Percentiles rank a stretch among this genome's conserved stretches.
Evolutionary conservation across 2,329 filamentous ascomycete genomes (phyloP).

Genomic region (Acrodontium crateriforme): DNA sequence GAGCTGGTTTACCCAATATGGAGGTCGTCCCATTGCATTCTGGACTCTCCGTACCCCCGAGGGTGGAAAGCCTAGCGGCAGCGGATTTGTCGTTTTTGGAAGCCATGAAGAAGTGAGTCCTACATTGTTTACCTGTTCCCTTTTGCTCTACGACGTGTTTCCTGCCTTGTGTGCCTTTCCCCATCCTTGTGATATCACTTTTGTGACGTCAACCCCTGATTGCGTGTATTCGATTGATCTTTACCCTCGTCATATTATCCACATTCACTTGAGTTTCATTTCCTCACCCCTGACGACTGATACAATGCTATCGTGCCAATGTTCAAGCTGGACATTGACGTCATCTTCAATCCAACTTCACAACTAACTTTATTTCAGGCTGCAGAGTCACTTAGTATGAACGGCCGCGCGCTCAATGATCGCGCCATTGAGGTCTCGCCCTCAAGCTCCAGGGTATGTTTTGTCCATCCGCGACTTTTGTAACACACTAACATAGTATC

Average conservation of each 20-base stretch:
- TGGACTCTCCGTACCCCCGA: slow-evolving; percentile 97
- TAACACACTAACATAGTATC: not conserved
- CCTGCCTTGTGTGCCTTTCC: not conserved
- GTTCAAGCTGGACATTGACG: no score
- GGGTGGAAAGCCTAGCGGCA: slow-evolving; percentile 98
- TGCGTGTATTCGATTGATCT: no score
- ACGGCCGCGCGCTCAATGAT: slow-evolving; percentile 91
- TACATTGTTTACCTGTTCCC: no score
- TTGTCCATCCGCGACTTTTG: slow-evolving; percentile 1
- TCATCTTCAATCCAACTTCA: no score
- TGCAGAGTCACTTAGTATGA: slow-evolving; percentile 97
- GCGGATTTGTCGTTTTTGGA: slow-evolving; percentile 95
- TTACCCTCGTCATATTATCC: no score
- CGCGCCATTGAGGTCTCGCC: slow-evolving; percentile 98
- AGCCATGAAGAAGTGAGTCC: slow-evolving; percentile 89
- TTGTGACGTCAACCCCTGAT: no score
- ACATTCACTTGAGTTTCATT: no score
- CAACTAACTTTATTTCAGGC: no score
- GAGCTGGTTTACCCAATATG: slow-evolving; percentile 99
- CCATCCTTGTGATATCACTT: no score
- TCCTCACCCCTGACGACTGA: no score
- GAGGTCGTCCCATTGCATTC: slow-evolving; percentile 93
- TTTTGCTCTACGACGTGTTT: no score
- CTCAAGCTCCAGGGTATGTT: slow-evolving; percentile 65
- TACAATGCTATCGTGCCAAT: no score